A percentile compares a stretch with the other conserved stretches of the same genome.
phyloP scores from a whole-genome alignment of 2,329 filamentous ascomycete genomes.

The Thielaviopsis euricoi region DNA sequence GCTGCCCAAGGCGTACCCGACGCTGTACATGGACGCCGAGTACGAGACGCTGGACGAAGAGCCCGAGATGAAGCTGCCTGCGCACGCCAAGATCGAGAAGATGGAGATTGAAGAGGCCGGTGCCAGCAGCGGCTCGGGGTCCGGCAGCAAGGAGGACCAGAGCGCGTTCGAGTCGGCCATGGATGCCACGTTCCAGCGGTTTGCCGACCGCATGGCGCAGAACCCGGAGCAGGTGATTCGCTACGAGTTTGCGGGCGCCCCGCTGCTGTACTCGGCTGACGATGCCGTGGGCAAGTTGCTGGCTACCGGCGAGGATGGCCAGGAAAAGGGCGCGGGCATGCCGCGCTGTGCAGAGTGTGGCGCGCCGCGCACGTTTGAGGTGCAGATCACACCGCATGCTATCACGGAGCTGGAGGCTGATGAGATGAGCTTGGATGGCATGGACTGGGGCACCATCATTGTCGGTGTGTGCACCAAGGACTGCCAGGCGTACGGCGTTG shows the following conservation, averaged over 20 bases:
- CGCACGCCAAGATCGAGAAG: slow-evolving; percentile 32
- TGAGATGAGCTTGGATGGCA: slow-evolving; percentile 57
- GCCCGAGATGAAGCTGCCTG: slow-evolving; percentile 31
- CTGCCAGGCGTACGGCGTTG: slow-evolving; percentile 46
- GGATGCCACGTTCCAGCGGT: slow-evolving; percentile 64
- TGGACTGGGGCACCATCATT: slow-evolving; percentile 96
- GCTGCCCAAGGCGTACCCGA: slow-evolving; percentile 56
- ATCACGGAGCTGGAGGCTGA: slow-evolving; percentile 79
- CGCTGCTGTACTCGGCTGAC: slow-evolving; percentile 63
- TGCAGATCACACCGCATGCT: slow-evolving; percentile 80
- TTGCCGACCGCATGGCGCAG: slow-evolving; percentile 60
- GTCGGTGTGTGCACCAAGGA: slow-evolving; percentile 70
- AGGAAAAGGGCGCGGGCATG: slow-evolving; percentile 27
- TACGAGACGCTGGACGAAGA: slow-evolving; percentile 66
- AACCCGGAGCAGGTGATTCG: slow-evolving; percentile 72
- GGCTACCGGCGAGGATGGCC: slow-evolving; percentile 15
- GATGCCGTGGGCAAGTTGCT: slow-evolving; percentile 59
- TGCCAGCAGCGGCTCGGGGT: slow-evolving; percentile 16
- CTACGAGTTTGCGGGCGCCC: slow-evolving; percentile 58
- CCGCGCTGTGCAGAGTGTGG: slow-evolving; percentile 68
- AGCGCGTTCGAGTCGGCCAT: slow-evolving; percentile 57
- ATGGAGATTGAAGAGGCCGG: slow-evolving; percentile 20
- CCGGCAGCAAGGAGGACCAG: slow-evolving; percentile 36
- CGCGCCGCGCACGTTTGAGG: slow-evolving; percentile 62
- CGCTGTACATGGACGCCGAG: slow-evolving; percentile 75